phyloP scores from a whole-genome alignment of 176 grass and related monocot species.

The Triticum timopheevii region DNA sequence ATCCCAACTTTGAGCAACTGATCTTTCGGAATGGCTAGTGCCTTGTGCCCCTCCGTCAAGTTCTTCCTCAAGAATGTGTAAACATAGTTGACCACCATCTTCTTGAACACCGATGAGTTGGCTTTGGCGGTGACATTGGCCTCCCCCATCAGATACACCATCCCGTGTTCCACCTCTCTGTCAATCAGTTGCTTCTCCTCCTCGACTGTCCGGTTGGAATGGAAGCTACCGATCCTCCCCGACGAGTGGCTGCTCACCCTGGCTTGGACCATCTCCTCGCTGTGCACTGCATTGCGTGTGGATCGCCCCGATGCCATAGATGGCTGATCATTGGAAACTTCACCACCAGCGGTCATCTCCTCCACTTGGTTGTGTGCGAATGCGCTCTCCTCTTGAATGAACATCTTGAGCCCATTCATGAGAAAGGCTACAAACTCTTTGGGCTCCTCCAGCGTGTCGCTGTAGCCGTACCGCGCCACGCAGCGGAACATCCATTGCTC shows the following conservation, averaged over 20 bases:
- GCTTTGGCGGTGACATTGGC: slow-evolving; percentile 35
- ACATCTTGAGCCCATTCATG: slow-evolving; percentile 48
- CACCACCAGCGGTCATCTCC: neutral
- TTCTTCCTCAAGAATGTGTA: slow-evolving; percentile 47
- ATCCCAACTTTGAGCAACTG: slow-evolving; percentile 49
- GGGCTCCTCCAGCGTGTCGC: slow-evolving; percentile 38
- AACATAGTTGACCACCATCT: slow-evolving; percentile 34
- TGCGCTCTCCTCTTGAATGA: slow-evolving; percentile 42
- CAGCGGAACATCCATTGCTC: slow-evolving; percentile 58
- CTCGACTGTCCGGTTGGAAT: neutral
- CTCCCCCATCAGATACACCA: slow-evolving; percentile 60
- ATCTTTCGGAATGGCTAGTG: slow-evolving; percentile 42
- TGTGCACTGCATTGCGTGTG: slow-evolving; percentile 18
- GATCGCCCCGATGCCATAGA: neutral
- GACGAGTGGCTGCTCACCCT: slow-evolving; percentile 14
- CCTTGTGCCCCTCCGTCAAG: slow-evolving; percentile 36
- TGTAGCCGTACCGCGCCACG: slow-evolving; percentile 59
- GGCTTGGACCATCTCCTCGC: slow-evolving; percentile 26
- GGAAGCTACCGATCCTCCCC: slow-evolving; percentile 18
- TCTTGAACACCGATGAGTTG: slow-evolving; percentile 39
- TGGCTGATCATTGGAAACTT: neutral
- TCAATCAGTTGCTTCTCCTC: slow-evolving; percentile 45
- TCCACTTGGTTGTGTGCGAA: neutral
- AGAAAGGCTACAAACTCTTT: slow-evolving; percentile 54
- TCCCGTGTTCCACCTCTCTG: slow-evolving; percentile 41